Evolutionary conservation across 495 filamentous ascomycete genomes (phyloP), one percentile per base, ranked within the genome.

Genomic region (Extremus antarcticus): DNA sequence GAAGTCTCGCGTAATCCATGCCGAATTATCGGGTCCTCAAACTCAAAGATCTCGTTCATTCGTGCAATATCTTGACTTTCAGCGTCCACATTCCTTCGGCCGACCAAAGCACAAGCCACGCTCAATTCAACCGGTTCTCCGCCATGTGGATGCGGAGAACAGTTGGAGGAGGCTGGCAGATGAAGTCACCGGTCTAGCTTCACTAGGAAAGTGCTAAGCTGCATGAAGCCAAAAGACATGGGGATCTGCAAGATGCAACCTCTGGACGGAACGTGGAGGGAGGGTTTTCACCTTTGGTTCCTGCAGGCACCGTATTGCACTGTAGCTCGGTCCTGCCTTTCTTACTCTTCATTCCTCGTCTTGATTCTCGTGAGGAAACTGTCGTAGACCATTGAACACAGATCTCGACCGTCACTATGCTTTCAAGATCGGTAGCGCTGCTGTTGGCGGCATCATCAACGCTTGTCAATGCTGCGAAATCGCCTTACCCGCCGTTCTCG

Each of bases 401-500:
- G n/a, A n/a, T n/a, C n/a, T n/a, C 29, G 13, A 35, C 4, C 4
- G 29, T 45, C 41, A 21, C 8, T 7, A 60, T 60, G 57, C 24
- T 60, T 10, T 52, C 53, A 24, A 45, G 25, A n/a, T 32, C 25
- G 9, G 23, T 16, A 11, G 21, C 54, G 3, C 43, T 61, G 54
- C 58, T 61, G 17, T 23, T 61, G 1, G 58, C 58, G 32, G 54
- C 54, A 1, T 22, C 57, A 10, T n/a, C 11, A n/a, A 32, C 54
- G 11, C 45, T 56, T 21, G 50, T 50, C 4, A 40, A 53, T 13
- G 58, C 58, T 9, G 53, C 56, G 35, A 39, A 17, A 1, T 20
- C 38, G n/a, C 16, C 58, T 3, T 61, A 56, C 58, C 49, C 49
- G 15, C 22, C 58, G n/a, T 61, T 61, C 58, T 53, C 54, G 11